Conservation (phyloP, 169 alveolate genomes). For the Eimeria falciformis region DNA sequence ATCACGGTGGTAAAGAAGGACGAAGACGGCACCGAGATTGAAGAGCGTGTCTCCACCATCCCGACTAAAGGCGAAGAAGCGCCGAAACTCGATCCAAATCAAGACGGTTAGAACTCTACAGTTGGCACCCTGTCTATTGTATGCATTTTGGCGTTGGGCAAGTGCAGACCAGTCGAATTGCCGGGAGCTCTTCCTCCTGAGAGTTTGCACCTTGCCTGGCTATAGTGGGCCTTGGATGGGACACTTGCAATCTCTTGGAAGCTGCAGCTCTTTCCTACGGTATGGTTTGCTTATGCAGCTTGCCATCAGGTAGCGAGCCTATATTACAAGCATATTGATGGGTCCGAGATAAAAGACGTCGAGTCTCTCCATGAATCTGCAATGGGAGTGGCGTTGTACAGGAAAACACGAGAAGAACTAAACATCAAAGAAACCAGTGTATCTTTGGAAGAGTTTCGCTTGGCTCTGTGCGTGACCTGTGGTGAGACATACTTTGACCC, state of each 20-base stretch:
- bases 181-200: too few species aligned
- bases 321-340: conserved; percentile 31
- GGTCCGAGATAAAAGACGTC: conserved; percentile 56
- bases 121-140: too few species aligned
- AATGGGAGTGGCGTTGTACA: conserved; percentile 21
- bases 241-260: too few species aligned
- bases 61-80: conserved; percentile 26
- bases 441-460: conserved; percentile 39
- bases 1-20: conserved; percentile 21
- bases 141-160: too few species aligned
- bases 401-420: conserved; percentile 4
- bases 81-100: background rate
- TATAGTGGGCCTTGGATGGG: too few species aligned
- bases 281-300: conserved; percentile 27
- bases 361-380: conserved; percentile 23
- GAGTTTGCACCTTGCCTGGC: too few species aligned
- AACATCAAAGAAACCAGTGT: background rate
- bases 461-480: conserved; percentile 37
- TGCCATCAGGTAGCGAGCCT: conserved; percentile 44
- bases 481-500: conserved; percentile 38
- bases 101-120: conserved; percentile 67
- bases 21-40: conserved; percentile 27
- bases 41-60: conserved; percentile 1
- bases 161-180: too few species aligned
- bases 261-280: too few species aligned